These are phyloP conservation scores for Candida yuanshanica DNA, from an alignment of 805 yeast genomes.

Conservation along the genomic window DNA sequence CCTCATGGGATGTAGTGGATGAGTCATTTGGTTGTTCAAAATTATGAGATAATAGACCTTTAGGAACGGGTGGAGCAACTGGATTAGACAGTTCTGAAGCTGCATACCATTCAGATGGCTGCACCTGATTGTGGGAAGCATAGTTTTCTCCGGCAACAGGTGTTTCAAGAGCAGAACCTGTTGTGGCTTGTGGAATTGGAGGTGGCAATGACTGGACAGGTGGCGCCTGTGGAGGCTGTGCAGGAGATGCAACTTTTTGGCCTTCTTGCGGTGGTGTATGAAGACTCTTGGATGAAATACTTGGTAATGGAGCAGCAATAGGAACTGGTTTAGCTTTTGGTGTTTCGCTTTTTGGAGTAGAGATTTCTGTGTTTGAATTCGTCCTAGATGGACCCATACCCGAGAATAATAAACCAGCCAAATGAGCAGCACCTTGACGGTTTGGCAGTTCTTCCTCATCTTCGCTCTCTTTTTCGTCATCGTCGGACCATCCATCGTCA, in stretches of 20 bases:
- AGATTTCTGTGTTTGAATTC: conserved; percentile 16
- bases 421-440: conserved; percentile 26
- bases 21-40: not conserved
- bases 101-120: no score
- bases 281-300: conserved; percentile 6
- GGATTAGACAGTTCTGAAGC: conserved; percentile 1
- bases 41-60: conserved; percentile 11
- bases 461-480: conserved; percentile 25
- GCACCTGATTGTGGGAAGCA: not conserved
- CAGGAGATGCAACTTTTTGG: no score
- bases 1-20: not conserved
- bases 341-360: conserved; percentile 16
- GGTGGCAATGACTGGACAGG: not conserved
- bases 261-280: no score
- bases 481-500: conserved; percentile 31
- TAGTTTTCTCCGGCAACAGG: not conserved
- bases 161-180: not conserved
- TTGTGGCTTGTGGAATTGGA: not conserved
- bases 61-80: conserved; percentile 8
- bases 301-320: conserved; percentile 24
- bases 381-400: conserved; percentile 23
- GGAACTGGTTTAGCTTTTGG: conserved; percentile 18
- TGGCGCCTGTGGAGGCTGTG: conserved; percentile 5
- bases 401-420: conserved; percentile 23
- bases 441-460: conserved; percentile 30